Evolutionary conservation across 805 yeast species (phyloP).

Genomic region (Saturnispora saitoi): DNA sequence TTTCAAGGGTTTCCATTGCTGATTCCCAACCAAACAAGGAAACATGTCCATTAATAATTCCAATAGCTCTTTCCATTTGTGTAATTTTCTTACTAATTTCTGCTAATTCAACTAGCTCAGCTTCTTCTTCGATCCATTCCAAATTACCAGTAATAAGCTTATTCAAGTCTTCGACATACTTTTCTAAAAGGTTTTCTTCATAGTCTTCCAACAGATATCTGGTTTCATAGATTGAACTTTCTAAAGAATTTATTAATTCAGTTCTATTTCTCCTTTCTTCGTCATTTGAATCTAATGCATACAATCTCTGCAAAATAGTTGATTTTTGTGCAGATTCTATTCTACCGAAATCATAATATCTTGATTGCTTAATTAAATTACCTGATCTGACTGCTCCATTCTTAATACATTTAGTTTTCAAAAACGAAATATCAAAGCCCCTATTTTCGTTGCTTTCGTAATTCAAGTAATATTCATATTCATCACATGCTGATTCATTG

Average conservation of each 20-base stretch:
- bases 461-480: conserved; percentile 21
- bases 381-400: conserved; percentile 9
- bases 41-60: conserved; percentile 3
- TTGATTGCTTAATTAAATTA: conserved; percentile 22
- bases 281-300: conserved; percentile 47
- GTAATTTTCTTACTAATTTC: conserved; percentile 32
- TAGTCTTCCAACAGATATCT: conserved; percentile 64
- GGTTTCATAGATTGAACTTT: conserved; percentile 37
- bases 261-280: conserved; percentile 44
- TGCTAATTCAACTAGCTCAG: conserved; percentile 39
- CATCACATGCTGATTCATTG: conserved; percentile 31
- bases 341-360: conserved; percentile 38
- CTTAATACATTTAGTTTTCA: conserved; percentile 29
- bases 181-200: conserved; percentile 34
- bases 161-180: conserved; percentile 31
- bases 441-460: conserved; percentile 23
- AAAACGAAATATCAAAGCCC: conserved; percentile 37
- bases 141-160: conserved; percentile 38
- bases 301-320: conserved; percentile 30
- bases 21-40: conserved; percentile 9
- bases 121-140: conserved; percentile 75
- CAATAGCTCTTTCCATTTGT: conserved; percentile 10
- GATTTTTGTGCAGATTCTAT: conserved; percentile 30
- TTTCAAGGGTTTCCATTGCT: conserved; percentile 37
- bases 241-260: conserved; percentile 58